phyloP scores from a whole-genome alignment of 2,329 filamentous ascomycete species.

The Ophiostoma himal-ulmi region DNA sequence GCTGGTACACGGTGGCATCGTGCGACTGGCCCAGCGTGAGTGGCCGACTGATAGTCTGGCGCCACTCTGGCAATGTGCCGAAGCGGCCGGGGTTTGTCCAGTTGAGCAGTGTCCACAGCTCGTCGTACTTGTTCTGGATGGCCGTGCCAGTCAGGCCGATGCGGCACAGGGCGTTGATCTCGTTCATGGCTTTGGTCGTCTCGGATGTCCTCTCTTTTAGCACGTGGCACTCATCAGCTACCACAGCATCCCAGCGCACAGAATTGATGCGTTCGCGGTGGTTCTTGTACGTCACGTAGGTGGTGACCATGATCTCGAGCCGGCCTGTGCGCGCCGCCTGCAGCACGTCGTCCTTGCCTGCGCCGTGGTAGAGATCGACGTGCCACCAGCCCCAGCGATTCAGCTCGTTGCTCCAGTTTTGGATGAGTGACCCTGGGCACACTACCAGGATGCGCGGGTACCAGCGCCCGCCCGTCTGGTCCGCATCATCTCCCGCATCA shows the following conservation, averaged over 20 bases:
- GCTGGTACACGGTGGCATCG: conserved; percentile 75
- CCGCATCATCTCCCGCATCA: conserved; percentile 24
- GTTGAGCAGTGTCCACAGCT: conserved; percentile 91
- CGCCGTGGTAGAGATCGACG: conserved; percentile 72
- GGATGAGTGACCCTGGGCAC: conserved; percentile 80
- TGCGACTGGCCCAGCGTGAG: conserved; percentile 86
- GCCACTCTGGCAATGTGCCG: conserved; percentile 66
- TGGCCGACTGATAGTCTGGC: conserved; percentile 67
- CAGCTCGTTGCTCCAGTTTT: conserved; percentile 87
- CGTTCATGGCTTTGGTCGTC: conserved; percentile 79
- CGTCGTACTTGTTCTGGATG: conserved; percentile 96
- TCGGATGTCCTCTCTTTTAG: conserved; percentile 76
- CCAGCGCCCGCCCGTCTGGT: conserved; percentile 41
- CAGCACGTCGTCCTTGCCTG: conserved; percentile 61
- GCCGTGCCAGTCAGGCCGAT: conserved; percentile 93
- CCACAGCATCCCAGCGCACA: conserved; percentile 85
- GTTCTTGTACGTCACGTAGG: conserved; percentile 84
- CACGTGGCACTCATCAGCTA: conserved; percentile 89
- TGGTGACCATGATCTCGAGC: conserved; percentile 88
- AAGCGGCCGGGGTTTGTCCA: conserved; percentile 85
- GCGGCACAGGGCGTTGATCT: conserved; percentile 83
- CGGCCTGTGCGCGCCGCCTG: conserved; percentile 68
- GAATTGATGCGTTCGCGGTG: conserved; percentile 69
- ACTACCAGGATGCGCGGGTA: conserved; percentile 81
- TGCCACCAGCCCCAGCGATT: conserved; percentile 95